These are phyloP conservation scores for Starmerella sirachaensis DNA, from an alignment of 805 yeast genomes.

Conservation along the genomic window DNA sequence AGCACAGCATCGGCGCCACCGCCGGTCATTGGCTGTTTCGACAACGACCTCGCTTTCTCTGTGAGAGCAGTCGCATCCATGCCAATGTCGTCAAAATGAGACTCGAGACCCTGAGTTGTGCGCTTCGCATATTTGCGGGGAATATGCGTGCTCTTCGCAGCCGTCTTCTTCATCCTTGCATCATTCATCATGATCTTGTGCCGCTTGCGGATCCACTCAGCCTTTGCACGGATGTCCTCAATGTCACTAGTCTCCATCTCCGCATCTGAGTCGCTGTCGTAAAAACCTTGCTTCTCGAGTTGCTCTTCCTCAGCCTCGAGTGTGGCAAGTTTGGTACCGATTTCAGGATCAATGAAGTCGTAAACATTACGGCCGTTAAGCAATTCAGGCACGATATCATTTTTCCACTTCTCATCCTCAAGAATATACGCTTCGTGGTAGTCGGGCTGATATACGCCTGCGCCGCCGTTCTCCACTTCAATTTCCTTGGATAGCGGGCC, in stretches of 20 bases:
- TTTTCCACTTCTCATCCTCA: conserved; percentile 96
- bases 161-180: conserved; percentile 72
- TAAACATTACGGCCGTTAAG: conserved; percentile 93
- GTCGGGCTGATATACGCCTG: conserved; percentile 93
- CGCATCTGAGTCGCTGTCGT: conserved; percentile 53
- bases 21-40: conserved; percentile 31
- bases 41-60: conserved; percentile 33
- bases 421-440: conserved; percentile 81
- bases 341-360: conserved; percentile 94
- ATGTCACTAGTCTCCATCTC: conserved; percentile 50
- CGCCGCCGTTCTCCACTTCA: conserved; percentile 94
- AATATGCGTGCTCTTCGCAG: conserved; percentile 85
- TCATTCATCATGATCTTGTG: conserved; percentile 88
- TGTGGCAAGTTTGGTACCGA: conserved; percentile 83
- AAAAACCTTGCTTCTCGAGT: conserved; percentile 88
- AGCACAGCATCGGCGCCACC: conserved; percentile 72
- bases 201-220: conserved; percentile 88
- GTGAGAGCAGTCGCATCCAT: conserved; percentile 65
- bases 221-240: conserved; percentile 69
- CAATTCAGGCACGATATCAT: conserved; percentile 93
- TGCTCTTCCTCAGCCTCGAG: conserved; percentile 95
- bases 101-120: conserved; percentile 66
- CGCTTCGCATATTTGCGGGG: conserved; percentile 61
- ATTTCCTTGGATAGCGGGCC: conserved; percentile 73
- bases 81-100: conserved; percentile 80